Evolutionary conservation across 768 basidiomycete species (phyloP).

Genomic region (Psilocybe subaeruginosa): DNA sequence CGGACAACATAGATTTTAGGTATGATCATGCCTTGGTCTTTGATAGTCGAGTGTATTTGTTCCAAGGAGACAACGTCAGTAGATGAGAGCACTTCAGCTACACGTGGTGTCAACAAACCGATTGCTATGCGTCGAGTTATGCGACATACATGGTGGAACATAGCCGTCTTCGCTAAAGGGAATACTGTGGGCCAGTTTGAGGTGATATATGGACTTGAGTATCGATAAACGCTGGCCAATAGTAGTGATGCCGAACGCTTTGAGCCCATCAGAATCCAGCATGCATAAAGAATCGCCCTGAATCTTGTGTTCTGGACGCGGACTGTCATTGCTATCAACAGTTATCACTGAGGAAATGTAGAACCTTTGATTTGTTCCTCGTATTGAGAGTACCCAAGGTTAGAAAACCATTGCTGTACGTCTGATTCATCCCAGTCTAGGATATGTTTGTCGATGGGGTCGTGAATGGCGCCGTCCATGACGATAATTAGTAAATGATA

Average conservation of each 20-base stretch:
- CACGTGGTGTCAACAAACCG: not conserved
- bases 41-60: slow-evolving; percentile 36
- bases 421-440: slow-evolving; percentile 73
- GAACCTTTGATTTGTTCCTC: slow-evolving; percentile 75
- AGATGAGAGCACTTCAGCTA: slow-evolving; percentile 24
- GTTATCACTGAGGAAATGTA: slow-evolving; percentile 8
- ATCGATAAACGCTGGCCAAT: slow-evolving; percentile 91
- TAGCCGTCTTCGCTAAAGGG: slow-evolving; percentile 83
- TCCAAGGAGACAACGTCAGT: slow-evolving; percentile 16
- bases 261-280: slow-evolving; percentile 81
- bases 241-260: slow-evolving; percentile 80
- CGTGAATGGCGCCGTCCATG: slow-evolving; percentile 26
- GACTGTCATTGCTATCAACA: slow-evolving; percentile 6
- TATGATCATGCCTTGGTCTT: slow-evolving; percentile 65
- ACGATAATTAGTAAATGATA: not conserved
- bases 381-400: slow-evolving; percentile 83
- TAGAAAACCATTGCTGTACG: slow-evolving; percentile 74
- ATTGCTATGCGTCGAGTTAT: not conserved
- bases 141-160: slow-evolving; percentile 79
- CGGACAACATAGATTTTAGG: slow-evolving; percentile 6
- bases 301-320: slow-evolving; percentile 78
- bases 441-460: slow-evolving; percentile 35
- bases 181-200: slow-evolving; percentile 82
- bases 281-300: slow-evolving; percentile 85
- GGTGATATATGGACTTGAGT: slow-evolving; percentile 86